A percentile compares a stretch with the other conserved stretches of the same genome.
phyloP scores from a whole-genome alignment of 768 basidiomycete genomes.

The Pulveroboletus frians region DNA sequence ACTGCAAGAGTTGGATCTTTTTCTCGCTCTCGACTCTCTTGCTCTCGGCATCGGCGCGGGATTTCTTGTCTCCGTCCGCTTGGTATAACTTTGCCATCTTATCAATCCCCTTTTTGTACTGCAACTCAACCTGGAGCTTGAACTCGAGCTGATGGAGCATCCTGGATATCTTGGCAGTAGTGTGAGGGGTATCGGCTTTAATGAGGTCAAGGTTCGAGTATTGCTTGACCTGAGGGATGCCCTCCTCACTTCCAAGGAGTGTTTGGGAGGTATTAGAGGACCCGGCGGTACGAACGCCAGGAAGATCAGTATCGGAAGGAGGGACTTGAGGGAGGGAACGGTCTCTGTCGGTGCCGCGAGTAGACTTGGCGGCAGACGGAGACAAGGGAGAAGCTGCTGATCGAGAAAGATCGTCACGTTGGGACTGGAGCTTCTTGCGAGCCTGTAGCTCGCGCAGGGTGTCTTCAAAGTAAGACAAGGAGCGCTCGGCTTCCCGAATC shows the following conservation, averaged over 20 bases:
- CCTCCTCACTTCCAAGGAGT: slow-evolving; percentile 36
- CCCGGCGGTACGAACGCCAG: slow-evolving; percentile 34
- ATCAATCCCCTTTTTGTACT: slow-evolving; percentile 97
- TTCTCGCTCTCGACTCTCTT: slow-evolving; percentile 94
- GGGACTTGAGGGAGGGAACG: slow-evolving; percentile 44
- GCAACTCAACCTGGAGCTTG: slow-evolving; percentile 96
- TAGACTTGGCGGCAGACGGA: slow-evolving; percentile 12
- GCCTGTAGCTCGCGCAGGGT: slow-evolving; percentile 77
- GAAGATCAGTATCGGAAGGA: slow-evolving; percentile 43
- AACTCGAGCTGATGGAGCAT: slow-evolving; percentile 99
- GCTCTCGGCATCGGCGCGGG: slow-evolving; percentile 86
- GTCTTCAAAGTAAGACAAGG: slow-evolving; percentile 82
- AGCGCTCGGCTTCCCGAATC: slow-evolving; percentile 81
- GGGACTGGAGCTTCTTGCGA: slow-evolving; percentile 62
- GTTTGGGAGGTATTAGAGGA: slow-evolving; percentile 38
- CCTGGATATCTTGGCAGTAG: slow-evolving; percentile 90
- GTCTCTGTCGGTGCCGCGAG: slow-evolving; percentile 27
- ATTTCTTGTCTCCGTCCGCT: slow-evolving; percentile 96
- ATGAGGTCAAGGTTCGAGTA: slow-evolving; percentile 90
- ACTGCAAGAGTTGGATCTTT: slow-evolving; percentile 89
- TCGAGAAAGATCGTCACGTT: slow-evolving; percentile 51
- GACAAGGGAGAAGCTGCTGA: slow-evolving; percentile 39
- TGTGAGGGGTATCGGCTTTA: slow-evolving; percentile 95
- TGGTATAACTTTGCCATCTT: slow-evolving; percentile 98
- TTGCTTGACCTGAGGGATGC: slow-evolving; percentile 50